Evolutionary conservation across 2,329 filamentous ascomycete species (phyloP), one percentile per base, ranked within the genome.

Genomic region (Aspergillus carbonarius): DNA sequence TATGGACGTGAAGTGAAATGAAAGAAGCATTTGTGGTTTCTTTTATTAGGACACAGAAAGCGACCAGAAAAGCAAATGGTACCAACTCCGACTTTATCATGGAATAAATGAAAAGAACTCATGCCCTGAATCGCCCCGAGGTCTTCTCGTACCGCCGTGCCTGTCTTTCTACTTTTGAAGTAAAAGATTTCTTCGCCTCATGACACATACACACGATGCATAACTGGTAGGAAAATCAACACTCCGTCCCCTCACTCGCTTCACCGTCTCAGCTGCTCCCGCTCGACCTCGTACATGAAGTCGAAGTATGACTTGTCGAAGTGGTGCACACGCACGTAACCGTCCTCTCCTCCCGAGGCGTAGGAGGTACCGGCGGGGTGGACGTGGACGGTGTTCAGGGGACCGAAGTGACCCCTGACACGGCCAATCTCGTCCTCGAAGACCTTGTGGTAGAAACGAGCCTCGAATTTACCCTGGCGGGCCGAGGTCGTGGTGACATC

Each of bases 241-340:
- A 55, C 54, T 58, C 51, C 47, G 32, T 47, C 56, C 42, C 58
- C 59, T 60, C 62, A 40, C 34, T 25, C 35, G 63, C 65, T 63
- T 54, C 54, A 57, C 58, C 25, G 65, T 69, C 79, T 74, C 71
- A 80, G 64, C 72, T 80, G 77, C 82, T 97, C 93, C 78, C 93
- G 85, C 87, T 99, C 95, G 62, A 98, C 95, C 84, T 99, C 95
- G 78, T 96, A 99, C 83, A 90, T 86, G 82, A 99, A 99, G 79
- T 99, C 95, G 77, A 95, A 98, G 84, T 97, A 99, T 63, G 89
- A 86, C 84, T 96, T 96, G 82, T 99, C 95, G 79, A 99, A 99
- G 80, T 96, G 92, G 81, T 99, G 95, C 68, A 98, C 89, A 73
- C 95, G 91, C 65, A 99, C 93, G 81, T 99, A 99, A 72, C 95